Percentiles rank a stretch among this genome's conserved stretches.
phyloP scores from a whole-genome alignment of 129 eudicot genomes.

The Lactuca saligna region DNA sequence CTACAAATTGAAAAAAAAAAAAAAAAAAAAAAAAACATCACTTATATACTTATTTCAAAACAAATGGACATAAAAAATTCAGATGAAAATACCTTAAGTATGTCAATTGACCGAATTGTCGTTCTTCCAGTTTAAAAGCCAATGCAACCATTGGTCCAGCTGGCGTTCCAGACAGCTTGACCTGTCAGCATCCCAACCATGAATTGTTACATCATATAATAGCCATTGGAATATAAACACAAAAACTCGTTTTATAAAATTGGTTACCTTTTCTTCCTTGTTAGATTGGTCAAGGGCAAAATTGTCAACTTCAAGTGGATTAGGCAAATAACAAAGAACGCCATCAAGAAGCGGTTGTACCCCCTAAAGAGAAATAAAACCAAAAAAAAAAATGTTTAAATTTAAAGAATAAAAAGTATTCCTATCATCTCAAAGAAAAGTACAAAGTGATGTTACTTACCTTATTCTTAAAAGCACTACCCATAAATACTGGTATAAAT shows the following conservation, averaged over 20 bases:
- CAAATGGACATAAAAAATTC: conserved; percentile 2
- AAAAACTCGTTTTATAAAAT: background rate
- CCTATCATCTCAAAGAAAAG: background rate
- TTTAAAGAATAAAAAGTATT: background rate
- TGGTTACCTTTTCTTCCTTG: conserved; percentile 80
- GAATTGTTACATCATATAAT: conserved; percentile 5
- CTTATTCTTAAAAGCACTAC: conserved; percentile 99
- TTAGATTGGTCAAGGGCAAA: conserved; percentile 94
- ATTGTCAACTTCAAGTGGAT: conserved; percentile 90
- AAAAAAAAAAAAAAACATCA: conserved; percentile 14
- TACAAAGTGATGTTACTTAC: conserved; percentile 30
- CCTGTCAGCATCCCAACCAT: conserved; percentile 38
- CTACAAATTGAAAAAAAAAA: conserved; percentile 41
- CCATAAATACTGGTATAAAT: conserved; percentile 98
- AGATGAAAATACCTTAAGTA: conserved; percentile 58
- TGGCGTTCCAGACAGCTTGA: conserved; percentile 75
- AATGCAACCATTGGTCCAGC: conserved; percentile 91
- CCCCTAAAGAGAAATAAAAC: conserved; percentile 46
- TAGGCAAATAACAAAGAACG: conserved; percentile 82
- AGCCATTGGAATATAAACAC: background rate
- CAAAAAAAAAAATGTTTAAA: background rate
- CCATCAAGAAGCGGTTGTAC: conserved; percentile 98
- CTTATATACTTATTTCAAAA: conserved; percentile 10
- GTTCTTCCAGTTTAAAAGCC: conserved; percentile 97
- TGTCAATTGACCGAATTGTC: conserved; percentile 84